Evolutionary conservation across 176 grass and related monocot species (phyloP).

Genomic region (Poa annua): DNA sequence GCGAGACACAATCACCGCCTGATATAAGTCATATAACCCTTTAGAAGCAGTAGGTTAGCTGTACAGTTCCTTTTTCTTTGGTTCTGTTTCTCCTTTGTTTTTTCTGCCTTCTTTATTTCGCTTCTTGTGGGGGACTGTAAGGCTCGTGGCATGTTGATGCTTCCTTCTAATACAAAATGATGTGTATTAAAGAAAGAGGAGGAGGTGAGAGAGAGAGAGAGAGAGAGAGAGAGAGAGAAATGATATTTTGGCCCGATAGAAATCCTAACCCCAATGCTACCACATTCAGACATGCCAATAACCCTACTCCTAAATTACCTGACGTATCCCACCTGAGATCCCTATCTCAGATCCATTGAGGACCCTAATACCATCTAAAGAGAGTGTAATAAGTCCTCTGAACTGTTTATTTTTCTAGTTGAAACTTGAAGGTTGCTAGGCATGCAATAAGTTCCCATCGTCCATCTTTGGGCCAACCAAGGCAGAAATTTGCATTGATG

Average conservation of each 20-base stretch:
- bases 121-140: too few relatives aligned
- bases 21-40: too few relatives aligned
- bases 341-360: not conserved
- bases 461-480: conserved; percentile 19
- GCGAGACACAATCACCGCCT: too few relatives aligned
- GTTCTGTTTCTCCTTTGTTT: too few relatives aligned
- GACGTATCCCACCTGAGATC: not conserved
- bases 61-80: too few relatives aligned
- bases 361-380: not conserved
- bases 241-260: not conserved
- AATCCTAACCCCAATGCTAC: not conserved
- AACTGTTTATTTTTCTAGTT: not conserved
- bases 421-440: not conserved
- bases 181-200: too few relatives aligned
- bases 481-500: not conserved
- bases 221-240: too few relatives aligned
- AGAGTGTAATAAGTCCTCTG: not conserved
- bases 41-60: too few relatives aligned
- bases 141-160: too few relatives aligned
- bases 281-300: not conserved
- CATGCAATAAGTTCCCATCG: not conserved
- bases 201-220: too few relatives aligned
- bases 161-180: too few relatives aligned
- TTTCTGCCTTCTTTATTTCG: too few relatives aligned
- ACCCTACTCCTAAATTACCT: not conserved